Evolutionary conservation across 2,329 filamentous ascomycete genomes (phyloP).

Genomic region (Pyricularia pennisetigena): DNA sequence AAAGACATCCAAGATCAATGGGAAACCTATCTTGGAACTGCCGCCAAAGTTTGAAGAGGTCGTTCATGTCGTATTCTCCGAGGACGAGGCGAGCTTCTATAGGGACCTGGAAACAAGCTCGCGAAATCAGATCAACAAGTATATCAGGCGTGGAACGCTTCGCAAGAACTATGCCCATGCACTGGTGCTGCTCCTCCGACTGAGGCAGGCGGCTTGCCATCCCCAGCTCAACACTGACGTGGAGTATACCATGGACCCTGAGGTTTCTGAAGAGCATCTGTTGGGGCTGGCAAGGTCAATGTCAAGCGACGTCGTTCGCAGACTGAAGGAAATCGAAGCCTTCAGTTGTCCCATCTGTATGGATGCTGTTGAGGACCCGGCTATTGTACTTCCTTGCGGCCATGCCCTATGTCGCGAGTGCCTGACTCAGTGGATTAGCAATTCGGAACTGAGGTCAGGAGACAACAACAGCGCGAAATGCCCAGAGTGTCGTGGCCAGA

Average conservation of each 20-base stretch:
- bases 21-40: slow-evolving; percentile 62
- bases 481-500: slow-evolving; percentile 61
- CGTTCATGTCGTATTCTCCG: slow-evolving; percentile 54
- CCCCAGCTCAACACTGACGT: slow-evolving; percentile 53
- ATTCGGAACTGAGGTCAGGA: slow-evolving; percentile 32
- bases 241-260: slow-evolving; percentile 29
- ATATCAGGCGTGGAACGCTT: slow-evolving; percentile 57
- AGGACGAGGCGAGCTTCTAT: slow-evolving; percentile 59
- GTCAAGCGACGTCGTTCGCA: slow-evolving; percentile 47
- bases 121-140: slow-evolving; percentile 66
- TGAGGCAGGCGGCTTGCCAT: slow-evolving; percentile 76
- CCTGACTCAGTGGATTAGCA: slow-evolving; percentile 59
- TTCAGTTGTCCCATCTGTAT: slow-evolving; percentile 81
- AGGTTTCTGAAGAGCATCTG: slow-evolving; percentile 33
- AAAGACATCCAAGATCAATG: slow-evolving; percentile 71
- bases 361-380: slow-evolving; percentile 63
- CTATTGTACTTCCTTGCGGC: slow-evolving; percentile 74
- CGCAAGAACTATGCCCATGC: slow-evolving; percentile 70
- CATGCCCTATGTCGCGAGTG: slow-evolving; percentile 74
- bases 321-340: slow-evolving; percentile 47
- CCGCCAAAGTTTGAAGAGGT: slow-evolving; percentile 54
- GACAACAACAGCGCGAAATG: slow-evolving; percentile 30
- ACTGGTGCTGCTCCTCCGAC: slow-evolving; percentile 65
- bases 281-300: slow-evolving; percentile 44
- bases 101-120: slow-evolving; percentile 54